Percentiles rank a stretch among this genome's conserved stretches.
phyloP scores from a whole-genome alignment of 2,329 filamentous ascomycete genomes.

The Aspergillus jensenii region DNA sequence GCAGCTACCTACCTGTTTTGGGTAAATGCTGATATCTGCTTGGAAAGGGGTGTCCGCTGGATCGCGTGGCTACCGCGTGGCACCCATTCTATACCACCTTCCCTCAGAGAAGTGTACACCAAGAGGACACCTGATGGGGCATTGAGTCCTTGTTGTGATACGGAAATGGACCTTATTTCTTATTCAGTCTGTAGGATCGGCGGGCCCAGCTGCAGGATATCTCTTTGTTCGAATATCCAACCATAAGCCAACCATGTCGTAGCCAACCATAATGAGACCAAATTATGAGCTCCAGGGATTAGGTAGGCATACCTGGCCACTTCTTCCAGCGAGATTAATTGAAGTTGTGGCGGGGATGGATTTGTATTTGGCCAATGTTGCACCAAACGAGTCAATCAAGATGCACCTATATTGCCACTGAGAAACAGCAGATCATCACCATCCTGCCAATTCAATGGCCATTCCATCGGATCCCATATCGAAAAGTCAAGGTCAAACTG shows the following conservation, averaged over 20 bases:
- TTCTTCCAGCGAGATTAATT: background rate
- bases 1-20: too few species aligned
- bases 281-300: background rate
- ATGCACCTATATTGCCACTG: background rate
- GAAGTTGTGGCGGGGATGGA: background rate
- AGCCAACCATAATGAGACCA: background rate
- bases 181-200: background rate
- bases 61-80: background rate
- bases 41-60: background rate
- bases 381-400: background rate
- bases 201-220: background rate
- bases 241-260: background rate
- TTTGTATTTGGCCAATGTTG: background rate
- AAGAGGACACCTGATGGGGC: background rate
- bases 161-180: background rate
- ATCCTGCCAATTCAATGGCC: background rate
- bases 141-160: background rate
- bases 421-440: background rate
- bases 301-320: background rate
- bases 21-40: too few species aligned
- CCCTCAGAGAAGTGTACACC: background rate
- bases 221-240: background rate
- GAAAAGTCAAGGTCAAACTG: background rate
- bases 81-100: background rate
- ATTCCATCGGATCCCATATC: background rate